Conservation (phyloP, 345 rosid species). For the Salix koriyanagi region DNA sequence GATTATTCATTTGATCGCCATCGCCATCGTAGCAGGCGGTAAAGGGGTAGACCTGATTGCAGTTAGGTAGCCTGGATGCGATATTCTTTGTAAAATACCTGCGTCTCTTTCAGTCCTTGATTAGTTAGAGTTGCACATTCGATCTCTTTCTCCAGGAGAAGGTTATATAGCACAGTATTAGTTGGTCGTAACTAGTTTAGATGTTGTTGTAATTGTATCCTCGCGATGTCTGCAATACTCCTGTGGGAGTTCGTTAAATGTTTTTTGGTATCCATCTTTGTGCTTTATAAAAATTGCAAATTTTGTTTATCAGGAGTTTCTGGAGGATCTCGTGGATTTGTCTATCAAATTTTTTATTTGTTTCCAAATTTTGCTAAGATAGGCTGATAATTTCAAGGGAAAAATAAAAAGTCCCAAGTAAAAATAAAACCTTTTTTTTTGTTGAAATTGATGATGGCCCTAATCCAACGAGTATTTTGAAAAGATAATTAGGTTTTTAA, state of each 20-base stretch:
- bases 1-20: conserved; percentile 21
- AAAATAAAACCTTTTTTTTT: too few relatives aligned
- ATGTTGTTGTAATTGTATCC: background rate
- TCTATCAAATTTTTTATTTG: too few relatives aligned
- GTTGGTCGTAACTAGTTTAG: background rate
- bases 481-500: too few relatives aligned
- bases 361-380: background rate
- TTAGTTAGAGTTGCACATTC: background rate
- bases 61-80: background rate
- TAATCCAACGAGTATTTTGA: too few relatives aligned
- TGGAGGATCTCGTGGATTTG: background rate
- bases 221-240: too few relatives aligned
- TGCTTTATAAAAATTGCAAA: background rate
- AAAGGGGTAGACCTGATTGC: background rate
- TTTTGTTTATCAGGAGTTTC: background rate
- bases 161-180: background rate
- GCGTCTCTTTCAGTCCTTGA: too few relatives aligned
- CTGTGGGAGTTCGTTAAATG: background rate
- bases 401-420: too few relatives aligned
- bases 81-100: background rate
- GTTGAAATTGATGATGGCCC: too few relatives aligned
- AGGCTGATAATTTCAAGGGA: background rate
- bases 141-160: background rate
- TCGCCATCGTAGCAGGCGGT: conserved; percentile 13
- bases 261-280: background rate